A percentile compares a stretch with the other conserved stretches of the same genome.
Evolutionary conservation across 192 early-diverging fungal species (phyloP).

Genomic region (Jimgerdemannia lactiflua): DNA sequence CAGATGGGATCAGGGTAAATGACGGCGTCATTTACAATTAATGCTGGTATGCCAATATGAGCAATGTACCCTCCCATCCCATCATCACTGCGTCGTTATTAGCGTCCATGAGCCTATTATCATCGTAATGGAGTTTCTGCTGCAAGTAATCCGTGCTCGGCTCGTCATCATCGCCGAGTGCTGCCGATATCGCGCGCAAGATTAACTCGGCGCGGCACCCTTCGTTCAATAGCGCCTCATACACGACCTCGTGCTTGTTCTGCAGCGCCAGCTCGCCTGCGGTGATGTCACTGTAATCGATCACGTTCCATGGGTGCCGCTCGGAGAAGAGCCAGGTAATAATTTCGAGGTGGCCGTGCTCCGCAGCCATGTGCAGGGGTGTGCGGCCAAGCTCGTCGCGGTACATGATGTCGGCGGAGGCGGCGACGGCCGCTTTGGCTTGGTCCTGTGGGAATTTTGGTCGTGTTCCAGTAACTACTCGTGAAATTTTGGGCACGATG

Average conservation of each 20-base stretch:
- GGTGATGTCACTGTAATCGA: constrained; percentile 70
- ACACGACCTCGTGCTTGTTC: constrained; percentile 66
- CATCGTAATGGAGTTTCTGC: constrained; percentile 77
- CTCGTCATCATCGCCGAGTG: constrained; percentile 33
- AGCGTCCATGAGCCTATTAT: constrained; percentile 76
- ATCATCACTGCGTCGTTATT: constrained; percentile 97
- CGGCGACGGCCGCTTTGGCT: constrained; percentile 41
- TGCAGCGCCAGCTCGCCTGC: constrained; percentile 82
- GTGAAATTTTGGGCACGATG: not conserved
- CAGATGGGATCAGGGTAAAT: no score
- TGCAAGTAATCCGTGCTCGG: constrained; percentile 79
- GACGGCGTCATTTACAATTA: no score
- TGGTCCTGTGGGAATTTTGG: constrained; percentile 13
- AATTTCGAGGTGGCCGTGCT: constrained; percentile 59
- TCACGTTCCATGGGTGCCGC: constrained; percentile 82
- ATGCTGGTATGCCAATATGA: no score
- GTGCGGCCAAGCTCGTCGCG: constrained; percentile 55
- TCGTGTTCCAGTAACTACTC: not conserved
- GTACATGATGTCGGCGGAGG: constrained; percentile 54
- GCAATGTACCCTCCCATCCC: constrained; percentile 77
- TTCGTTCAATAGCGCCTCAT: constrained; percentile 77
- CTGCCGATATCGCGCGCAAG: constrained; percentile 47
- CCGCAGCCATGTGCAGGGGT: constrained; percentile 69
- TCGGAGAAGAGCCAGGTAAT: constrained; percentile 57
- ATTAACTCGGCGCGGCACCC: constrained; percentile 85